Percentiles rank a stretch among this genome's conserved stretches.
phyloP scores from a whole-genome alignment of 495 filamentous ascomycete species.

The Aspergillus sparsus region DNA sequence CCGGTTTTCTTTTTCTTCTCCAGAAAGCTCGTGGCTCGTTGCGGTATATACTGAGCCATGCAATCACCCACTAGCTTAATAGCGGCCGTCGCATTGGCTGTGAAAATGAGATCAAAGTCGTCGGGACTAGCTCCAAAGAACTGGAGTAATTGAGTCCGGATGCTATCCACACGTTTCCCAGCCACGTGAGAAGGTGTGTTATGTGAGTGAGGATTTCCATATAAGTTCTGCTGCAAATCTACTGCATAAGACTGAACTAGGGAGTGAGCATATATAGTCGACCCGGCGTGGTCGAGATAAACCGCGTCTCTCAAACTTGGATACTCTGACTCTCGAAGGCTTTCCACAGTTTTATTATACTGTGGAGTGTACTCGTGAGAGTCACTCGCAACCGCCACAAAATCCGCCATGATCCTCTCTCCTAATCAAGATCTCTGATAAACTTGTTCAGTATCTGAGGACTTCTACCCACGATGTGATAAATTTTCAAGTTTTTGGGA shows the following conservation, averaged over 20 bases:
- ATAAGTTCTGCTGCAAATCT: constrained; percentile 60
- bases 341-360: constrained; percentile 12
- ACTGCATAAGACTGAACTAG: constrained; percentile 42
- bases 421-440: too few species aligned
- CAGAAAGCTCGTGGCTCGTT: background rate
- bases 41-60: constrained; percentile 13
- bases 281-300: constrained; percentile 76
- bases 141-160: constrained; percentile 56
- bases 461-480: too few species aligned
- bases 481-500: too few species aligned
- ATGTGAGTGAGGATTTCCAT: constrained; percentile 76
- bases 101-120: constrained; percentile 69
- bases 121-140: constrained; percentile 65
- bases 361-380: background rate
- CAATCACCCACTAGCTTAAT: constrained; percentile 64
- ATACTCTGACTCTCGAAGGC: constrained; percentile 14
- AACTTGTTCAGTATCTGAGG: too few species aligned
- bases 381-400: background rate
- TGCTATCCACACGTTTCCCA: constrained; percentile 58
- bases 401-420: too few species aligned
- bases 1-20: constrained; percentile 5
- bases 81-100: constrained; percentile 67
- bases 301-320: constrained; percentile 12
- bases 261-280: constrained; percentile 70
- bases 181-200: constrained; percentile 64